These are phyloP conservation scores for Striga hermonthica DNA, from an alignment of 305 asterid genomes.

Conservation along the genomic window DNA sequence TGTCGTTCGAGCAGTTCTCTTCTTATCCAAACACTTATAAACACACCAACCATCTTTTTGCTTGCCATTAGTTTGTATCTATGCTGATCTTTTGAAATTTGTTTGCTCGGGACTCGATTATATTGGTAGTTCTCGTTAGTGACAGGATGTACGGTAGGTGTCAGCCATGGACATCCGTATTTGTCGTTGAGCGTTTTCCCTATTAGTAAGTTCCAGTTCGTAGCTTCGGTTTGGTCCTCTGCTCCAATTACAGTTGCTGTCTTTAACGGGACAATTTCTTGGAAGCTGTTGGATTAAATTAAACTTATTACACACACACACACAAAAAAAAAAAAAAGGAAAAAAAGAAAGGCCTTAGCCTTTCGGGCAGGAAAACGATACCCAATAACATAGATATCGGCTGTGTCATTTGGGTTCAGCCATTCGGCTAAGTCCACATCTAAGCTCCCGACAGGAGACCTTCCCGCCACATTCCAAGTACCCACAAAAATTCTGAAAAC, in stretches of 20 bases:
- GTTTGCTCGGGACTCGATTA: constrained; percentile 24
- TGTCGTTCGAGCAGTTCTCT: constrained; percentile 52
- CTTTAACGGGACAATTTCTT: constrained; percentile 85
- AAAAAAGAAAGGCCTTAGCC: too few species aligned
- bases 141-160: constrained; percentile 61
- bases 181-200: constrained; percentile 65
- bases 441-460: constrained; percentile 77
- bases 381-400: constrained; percentile 91
- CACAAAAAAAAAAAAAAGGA: too few species aligned
- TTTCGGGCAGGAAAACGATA: constrained; percentile 25
- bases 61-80: constrained; percentile 71
- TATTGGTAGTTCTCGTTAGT: constrained; percentile 44
- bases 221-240: constrained; percentile 76
- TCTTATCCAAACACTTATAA: constrained; percentile 88
- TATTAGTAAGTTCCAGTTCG: constrained; percentile 76
- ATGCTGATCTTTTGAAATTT: constrained; percentile 9
- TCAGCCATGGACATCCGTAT: constrained; percentile 72
- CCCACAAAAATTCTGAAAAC: constrained; percentile 73
- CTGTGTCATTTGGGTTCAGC: constrained; percentile 76
- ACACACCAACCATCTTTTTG: constrained; percentile 97
- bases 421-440: constrained; percentile 85
- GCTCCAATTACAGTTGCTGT: constrained; percentile 72
- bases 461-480: constrained; percentile 95
- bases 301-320: not conserved
- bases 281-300: constrained; percentile 53